Conservation (phyloP, 805 yeast genomes). For the Saturnispora kantuleensis region DNA sequence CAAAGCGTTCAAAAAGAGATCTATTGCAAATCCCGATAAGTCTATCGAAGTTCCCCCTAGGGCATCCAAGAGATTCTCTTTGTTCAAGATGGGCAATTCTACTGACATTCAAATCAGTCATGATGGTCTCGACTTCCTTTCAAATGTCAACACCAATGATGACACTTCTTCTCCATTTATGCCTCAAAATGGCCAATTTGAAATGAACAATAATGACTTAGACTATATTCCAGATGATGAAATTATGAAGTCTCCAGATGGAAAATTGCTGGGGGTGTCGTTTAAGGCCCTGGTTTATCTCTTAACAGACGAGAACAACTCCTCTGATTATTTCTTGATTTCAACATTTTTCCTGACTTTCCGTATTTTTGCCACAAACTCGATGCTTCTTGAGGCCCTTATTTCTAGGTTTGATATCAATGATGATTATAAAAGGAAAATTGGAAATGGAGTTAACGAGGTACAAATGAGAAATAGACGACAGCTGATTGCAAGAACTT, state of each 20-base stretch:
- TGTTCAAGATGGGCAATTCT: slow-evolving; percentile 41
- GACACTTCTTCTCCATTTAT: slow-evolving; percentile 21
- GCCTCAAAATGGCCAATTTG: slow-evolving; percentile 14
- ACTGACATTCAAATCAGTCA: slow-evolving; percentile 38
- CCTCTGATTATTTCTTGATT: slow-evolving; percentile 57
- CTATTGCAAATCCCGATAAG: slow-evolving; percentile 3
- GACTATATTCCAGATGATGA: slow-evolving; percentile 30
- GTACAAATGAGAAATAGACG: slow-evolving; percentile 46
- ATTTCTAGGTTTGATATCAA: slow-evolving; percentile 53
- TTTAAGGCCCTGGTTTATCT: slow-evolving; percentile 58
- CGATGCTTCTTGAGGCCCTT: slow-evolving; percentile 58
- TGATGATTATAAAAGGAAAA: slow-evolving; percentile 25
- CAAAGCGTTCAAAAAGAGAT: slow-evolving; percentile 7
- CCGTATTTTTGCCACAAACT: slow-evolving; percentile 58
- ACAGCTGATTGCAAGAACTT: slow-evolving; percentile 54
- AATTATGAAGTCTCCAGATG: slow-evolving; percentile 38
- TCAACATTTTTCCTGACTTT: slow-evolving; percentile 73
- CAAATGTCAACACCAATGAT: slow-evolving; percentile 18
- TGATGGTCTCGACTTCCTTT: slow-evolving; percentile 37
- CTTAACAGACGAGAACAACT: slow-evolving; percentile 53
- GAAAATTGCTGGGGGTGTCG: slow-evolving; percentile 56
- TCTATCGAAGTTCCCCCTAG: background rate
- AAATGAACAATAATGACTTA: background rate
- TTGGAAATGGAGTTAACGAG: slow-evolving; percentile 6
- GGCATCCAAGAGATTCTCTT: slow-evolving; percentile 35